phyloP scores from a whole-genome alignment of 2,329 filamentous ascomycete genomes.

The Bipolaris sorokiniana region DNA sequence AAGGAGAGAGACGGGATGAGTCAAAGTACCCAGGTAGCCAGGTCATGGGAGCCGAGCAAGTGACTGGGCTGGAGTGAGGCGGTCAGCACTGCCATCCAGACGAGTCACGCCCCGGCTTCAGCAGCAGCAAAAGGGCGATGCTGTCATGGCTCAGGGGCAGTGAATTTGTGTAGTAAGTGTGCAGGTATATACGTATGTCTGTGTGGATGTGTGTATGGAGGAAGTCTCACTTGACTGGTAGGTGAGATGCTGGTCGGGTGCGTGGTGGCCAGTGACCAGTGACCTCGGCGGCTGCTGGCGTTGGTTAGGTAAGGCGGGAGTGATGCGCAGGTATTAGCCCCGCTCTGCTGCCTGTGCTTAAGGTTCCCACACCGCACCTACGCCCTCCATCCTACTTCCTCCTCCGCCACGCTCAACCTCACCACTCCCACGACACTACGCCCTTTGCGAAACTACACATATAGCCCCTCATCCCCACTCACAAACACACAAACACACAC shows the following conservation, averaged over 20 bases:
- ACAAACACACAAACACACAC: slow-evolving; percentile 16
- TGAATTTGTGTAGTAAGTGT: slow-evolving; percentile 2
- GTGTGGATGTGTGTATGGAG: too few species aligned
- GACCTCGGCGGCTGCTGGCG: not conserved
- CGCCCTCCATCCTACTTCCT: slow-evolving; percentile 34
- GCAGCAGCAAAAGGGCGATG: slow-evolving; percentile 26
- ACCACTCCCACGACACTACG: slow-evolving; percentile 10
- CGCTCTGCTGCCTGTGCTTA: slow-evolving; percentile 42
- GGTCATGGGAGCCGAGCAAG: slow-evolving; percentile 40
- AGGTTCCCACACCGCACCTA: slow-evolving; percentile 43
- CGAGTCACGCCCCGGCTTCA: slow-evolving; percentile 29
- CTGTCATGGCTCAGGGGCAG: slow-evolving; percentile 22
- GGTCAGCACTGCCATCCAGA: slow-evolving; percentile 39
- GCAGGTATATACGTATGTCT: too few species aligned
- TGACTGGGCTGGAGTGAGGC: slow-evolving; percentile 36
- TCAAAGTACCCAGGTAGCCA: slow-evolving; percentile 17
- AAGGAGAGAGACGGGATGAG: slow-evolving; percentile 22
- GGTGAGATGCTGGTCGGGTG: slow-evolving; percentile 12
- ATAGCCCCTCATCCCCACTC: slow-evolving; percentile 10
- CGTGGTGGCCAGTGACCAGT: slow-evolving; percentile 15
- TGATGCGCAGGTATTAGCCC: slow-evolving; percentile 31
- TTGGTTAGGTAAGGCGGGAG: slow-evolving; percentile 18
- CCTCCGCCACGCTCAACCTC: slow-evolving; percentile 29
- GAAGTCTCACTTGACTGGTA: slow-evolving; percentile 14
- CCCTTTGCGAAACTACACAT: slow-evolving; percentile 21